These are phyloP conservation scores for Porcisia deanei DNA, from an alignment of 208 protist species.

Conservation along the genomic window DNA sequence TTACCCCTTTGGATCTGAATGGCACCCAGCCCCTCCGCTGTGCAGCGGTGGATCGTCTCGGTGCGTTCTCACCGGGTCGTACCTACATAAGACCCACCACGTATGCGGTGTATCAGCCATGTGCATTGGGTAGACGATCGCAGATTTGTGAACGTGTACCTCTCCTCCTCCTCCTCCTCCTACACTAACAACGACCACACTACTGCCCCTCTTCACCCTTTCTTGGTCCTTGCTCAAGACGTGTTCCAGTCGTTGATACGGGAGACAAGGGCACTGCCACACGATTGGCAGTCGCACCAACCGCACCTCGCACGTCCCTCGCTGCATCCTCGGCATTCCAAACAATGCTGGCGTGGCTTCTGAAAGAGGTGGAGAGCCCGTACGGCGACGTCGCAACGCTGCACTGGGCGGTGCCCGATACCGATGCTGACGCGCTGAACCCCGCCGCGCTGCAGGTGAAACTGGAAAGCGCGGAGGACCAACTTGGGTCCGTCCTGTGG, in stretches of 20 bases:
- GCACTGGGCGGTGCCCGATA: constrained; percentile 75
- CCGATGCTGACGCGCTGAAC: constrained; percentile 13
- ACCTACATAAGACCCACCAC: background rate
- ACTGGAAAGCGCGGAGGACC: constrained; percentile 80
- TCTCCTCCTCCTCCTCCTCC: background rate
- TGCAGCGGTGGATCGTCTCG: background rate
- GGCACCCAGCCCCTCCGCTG: background rate
- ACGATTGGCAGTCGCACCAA: background rate
- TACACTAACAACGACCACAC: background rate
- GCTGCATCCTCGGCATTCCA: background rate
- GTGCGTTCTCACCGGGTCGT: background rate
- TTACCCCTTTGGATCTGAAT: background rate
- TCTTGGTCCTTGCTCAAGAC: background rate
- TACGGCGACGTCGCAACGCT: constrained; percentile 77
- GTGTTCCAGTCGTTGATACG: background rate
- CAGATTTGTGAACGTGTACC: background rate
- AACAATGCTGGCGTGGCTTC: constrained; percentile 71
- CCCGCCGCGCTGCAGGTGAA: constrained; percentile 34
- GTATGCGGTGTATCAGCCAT: background rate
- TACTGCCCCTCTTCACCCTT: background rate
- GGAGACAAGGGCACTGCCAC: background rate
- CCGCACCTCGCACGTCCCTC: background rate
- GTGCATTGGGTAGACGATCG: background rate
- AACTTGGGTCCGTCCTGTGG: constrained; percentile 89
- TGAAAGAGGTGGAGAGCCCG: constrained; percentile 69